Evolutionary conservation across 768 basidiomycete species (phyloP).

Genomic region (Leccinum subgranulosum): DNA sequence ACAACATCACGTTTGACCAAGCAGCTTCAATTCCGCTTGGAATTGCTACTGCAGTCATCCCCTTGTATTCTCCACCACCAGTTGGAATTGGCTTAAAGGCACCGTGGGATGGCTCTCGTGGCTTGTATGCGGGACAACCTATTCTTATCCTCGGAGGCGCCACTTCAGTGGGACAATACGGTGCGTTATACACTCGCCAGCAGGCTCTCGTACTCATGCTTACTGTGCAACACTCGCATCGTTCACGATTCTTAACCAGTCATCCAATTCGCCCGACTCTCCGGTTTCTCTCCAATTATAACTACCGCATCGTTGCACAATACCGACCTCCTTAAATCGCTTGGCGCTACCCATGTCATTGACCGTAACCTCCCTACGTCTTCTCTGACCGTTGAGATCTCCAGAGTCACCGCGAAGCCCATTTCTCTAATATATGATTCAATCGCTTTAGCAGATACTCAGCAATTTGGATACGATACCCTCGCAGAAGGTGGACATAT

Average conservation of each 20-base stretch:
- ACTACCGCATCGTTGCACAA: slow-evolving; percentile 39
- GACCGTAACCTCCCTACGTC: slow-evolving; percentile 24
- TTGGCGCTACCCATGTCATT: slow-evolving; percentile 39
- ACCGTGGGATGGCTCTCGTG: slow-evolving; percentile 34
- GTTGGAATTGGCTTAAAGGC: slow-evolving; percentile 30
- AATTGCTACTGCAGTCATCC: slow-evolving; percentile 30
- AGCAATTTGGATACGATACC: slow-evolving; percentile 30
- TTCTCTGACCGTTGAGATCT: slow-evolving; percentile 15
- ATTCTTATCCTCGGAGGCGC: slow-evolving; percentile 38
- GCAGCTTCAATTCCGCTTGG: slow-evolving; percentile 37
- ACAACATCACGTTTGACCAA: slow-evolving; percentile 35
- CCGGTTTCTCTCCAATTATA: slow-evolving; percentile 37
- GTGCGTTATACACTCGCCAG: slow-evolving; percentile 29
- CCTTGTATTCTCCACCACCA: slow-evolving; percentile 30
- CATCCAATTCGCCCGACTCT: slow-evolving; percentile 35
- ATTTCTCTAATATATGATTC: slow-evolving; percentile 25
- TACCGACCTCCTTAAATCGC: slow-evolving; percentile 28
- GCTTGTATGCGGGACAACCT: slow-evolving; percentile 29
- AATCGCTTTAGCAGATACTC: slow-evolving; percentile 30
- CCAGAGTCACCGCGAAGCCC: slow-evolving; percentile 9
- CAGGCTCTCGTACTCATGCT: slow-evolving; percentile 10
- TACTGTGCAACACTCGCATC: neutral
- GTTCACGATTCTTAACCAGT: slow-evolving; percentile 7
- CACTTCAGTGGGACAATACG: slow-evolving; percentile 36
- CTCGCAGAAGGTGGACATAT: slow-evolving; percentile 33